These are phyloP conservation scores for Sclerotinia trifoliorum DNA, from an alignment of 2,329 filamentous ascomycete genomes.

Conservation along the genomic window DNA sequence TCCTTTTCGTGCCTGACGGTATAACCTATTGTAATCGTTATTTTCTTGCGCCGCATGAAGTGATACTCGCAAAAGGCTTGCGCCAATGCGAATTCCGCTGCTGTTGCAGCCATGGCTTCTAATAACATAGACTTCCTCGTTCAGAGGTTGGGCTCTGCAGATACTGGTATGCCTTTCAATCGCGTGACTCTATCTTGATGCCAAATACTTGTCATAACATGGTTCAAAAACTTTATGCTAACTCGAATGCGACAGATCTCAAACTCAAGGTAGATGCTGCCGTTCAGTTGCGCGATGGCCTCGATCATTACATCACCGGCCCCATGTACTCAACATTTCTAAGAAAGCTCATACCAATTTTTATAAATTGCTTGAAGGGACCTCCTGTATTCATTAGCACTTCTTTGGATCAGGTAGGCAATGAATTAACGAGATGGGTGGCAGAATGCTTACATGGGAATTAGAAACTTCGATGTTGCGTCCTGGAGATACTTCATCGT, in stretches of 20 bases:
- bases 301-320: constrained; percentile 82
- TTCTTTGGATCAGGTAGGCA: constrained; percentile 78
- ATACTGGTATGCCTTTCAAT: constrained; percentile 31
- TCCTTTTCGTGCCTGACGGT: constrained; percentile 12
- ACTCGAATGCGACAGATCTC: constrained; percentile 57
- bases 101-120: constrained; percentile 58
- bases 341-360: constrained; percentile 83
- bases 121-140: constrained; percentile 62
- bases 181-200: constrained; percentile 2
- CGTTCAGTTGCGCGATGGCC: constrained; percentile 81
- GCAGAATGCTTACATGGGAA: constrained; percentile 17
- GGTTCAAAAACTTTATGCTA: constrained; percentile 21
- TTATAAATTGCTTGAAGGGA: constrained; percentile 80
- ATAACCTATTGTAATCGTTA: constrained; percentile 3
- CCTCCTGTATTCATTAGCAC: constrained; percentile 88
- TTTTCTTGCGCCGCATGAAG: constrained; percentile 21
- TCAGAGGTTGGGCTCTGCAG: constrained; percentile 51
- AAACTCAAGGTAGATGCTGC: constrained; percentile 80
- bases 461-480: constrained; percentile 84
- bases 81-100: constrained; percentile 35
- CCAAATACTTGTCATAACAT: not conserved
- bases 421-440: not conserved
- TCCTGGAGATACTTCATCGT: constrained; percentile 92
- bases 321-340: constrained; percentile 78
- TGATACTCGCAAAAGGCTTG: constrained; percentile 28